phyloP scores from a whole-genome alignment of 1,284 basidiomycete genomes.

The Cutaneotrichosporon cutaneum region DNA sequence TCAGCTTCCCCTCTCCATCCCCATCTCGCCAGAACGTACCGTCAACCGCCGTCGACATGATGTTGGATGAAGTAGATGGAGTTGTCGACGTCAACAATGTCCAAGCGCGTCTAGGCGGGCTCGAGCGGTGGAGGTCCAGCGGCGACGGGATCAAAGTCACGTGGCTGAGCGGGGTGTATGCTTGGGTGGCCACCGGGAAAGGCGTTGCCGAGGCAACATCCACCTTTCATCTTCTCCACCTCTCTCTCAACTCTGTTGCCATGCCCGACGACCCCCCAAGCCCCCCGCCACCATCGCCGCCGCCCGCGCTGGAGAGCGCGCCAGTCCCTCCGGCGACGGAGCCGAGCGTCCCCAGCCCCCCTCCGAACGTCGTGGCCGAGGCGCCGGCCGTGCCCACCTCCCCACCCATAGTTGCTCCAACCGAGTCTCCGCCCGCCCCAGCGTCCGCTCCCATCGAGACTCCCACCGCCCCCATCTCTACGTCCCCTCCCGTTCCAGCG shows the following conservation, averaged over 20 bases:
- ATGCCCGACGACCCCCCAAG: not conserved
- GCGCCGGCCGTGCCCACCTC: not conserved
- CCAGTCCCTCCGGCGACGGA: not conserved
- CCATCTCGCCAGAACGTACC: constrained; percentile 4
- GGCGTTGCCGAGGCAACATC: not conserved
- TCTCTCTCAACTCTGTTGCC: not conserved
- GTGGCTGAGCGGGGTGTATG: not conserved
- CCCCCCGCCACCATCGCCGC: not conserved
- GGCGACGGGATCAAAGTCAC: too few species aligned
- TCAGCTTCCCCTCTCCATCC: not conserved
- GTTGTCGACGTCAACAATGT: not conserved
- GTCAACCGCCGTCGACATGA: not conserved
- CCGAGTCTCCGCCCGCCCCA: too few species aligned
- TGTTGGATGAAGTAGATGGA: not conserved
- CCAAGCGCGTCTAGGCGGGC: not conserved
- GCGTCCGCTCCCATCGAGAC: not conserved
- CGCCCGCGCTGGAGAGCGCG: not conserved
- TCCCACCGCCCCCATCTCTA: not conserved
- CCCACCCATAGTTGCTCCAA: too few species aligned
- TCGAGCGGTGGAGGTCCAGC: too few species aligned
- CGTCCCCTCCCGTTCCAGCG: not conserved
- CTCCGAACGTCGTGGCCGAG: not conserved
- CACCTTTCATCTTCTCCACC: not conserved
- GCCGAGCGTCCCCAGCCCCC: not conserved
- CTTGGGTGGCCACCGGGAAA: not conserved